Conservation (phyloP, 108 stramenopile genomes). For the Cyclotella atomus region DNA sequence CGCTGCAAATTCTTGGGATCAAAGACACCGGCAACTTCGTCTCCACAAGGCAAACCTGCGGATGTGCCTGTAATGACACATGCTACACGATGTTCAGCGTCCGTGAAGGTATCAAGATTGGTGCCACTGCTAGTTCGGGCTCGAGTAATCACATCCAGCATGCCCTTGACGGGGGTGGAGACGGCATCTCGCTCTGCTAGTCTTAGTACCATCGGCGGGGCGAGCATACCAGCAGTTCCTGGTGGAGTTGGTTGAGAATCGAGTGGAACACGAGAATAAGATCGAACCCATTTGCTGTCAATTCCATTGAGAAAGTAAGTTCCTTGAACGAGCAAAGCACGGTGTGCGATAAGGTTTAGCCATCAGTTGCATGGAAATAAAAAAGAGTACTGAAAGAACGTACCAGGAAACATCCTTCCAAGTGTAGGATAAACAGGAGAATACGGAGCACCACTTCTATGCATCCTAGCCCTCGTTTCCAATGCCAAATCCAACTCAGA, state of each 20-base stretch:
- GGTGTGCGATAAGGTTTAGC: background rate
- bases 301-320: constrained; percentile 92
- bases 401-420: constrained; percentile 82
- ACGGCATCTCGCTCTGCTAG: constrained; percentile 63
- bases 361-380: background rate
- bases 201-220: constrained; percentile 80
- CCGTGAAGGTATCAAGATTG: constrained; percentile 53
- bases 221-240: constrained; percentile 62
- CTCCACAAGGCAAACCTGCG: constrained; percentile 88
- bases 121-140: constrained; percentile 35
- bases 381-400: background rate
- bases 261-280: constrained; percentile 82
- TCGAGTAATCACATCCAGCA: constrained; percentile 59
- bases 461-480: constrained; percentile 89
- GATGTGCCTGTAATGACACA: constrained; percentile 96
- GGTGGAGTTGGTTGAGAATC: constrained; percentile 57
- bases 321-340: constrained; percentile 37
- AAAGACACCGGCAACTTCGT: constrained; percentile 66
- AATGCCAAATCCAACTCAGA: constrained; percentile 92
- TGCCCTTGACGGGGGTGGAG: constrained; percentile 75
- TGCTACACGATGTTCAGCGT: constrained; percentile 64
- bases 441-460: constrained; percentile 81
- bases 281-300: constrained; percentile 78
- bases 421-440: constrained; percentile 85
- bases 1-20: constrained; percentile 71